Evolutionary conservation across 2,329 filamentous ascomycete genomes (phyloP), one percentile per base, ranked within the genome.

Genomic region (Colletotrichum lindemuthianum): DNA sequence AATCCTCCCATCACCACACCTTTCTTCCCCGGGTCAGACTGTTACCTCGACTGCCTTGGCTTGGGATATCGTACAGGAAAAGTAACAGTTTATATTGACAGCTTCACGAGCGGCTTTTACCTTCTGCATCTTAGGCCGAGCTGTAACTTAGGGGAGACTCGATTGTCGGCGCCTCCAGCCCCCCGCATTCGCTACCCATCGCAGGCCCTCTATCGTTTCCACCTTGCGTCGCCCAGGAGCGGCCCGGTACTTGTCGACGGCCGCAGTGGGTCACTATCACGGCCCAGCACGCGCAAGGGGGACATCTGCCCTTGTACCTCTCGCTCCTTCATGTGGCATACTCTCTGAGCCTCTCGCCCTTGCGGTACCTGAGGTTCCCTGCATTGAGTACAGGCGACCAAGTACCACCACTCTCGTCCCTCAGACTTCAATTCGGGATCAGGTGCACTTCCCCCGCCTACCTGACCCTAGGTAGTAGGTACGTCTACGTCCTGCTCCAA

Each of bases 361-460:
- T 24, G 24, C 24, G 4, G 24, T 24, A 24, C 24, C 24, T 24
- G 24, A 24, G 24, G 24, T 24, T 24, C 24, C 24, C 24, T 24
- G 24, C 24, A 24, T 24, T 24, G 24, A 24, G 24, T 24, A 24
- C 24, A 24, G 24, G 5, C 4, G 4, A 24, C 24, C 24, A 4
- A 24, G 24, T 24, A 5, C 24, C 24, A 24, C 24, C 24, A 24
- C 24, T 24, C 24, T 24, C 24, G 4, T 24, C 24, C 24, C 24
- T 24, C 24, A 24, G 3, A 24, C 24, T 24, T 52, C 34, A 16
- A 16, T 37, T 49, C 10, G 13, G 24, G 48, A 61, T 65, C 63
- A 65, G 63, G 63, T 63, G 63, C 58, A 33, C 52, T 44, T 33
- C 60, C 60, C 60, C 50, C 56, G 55, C 44, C 44, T 34, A 36